A percentile compares a stretch with the other conserved stretches of the same genome.
Evolutionary conservation across 768 basidiomycete genomes (phyloP).

Genomic region (Sistotremastrum niveocremeum): DNA sequence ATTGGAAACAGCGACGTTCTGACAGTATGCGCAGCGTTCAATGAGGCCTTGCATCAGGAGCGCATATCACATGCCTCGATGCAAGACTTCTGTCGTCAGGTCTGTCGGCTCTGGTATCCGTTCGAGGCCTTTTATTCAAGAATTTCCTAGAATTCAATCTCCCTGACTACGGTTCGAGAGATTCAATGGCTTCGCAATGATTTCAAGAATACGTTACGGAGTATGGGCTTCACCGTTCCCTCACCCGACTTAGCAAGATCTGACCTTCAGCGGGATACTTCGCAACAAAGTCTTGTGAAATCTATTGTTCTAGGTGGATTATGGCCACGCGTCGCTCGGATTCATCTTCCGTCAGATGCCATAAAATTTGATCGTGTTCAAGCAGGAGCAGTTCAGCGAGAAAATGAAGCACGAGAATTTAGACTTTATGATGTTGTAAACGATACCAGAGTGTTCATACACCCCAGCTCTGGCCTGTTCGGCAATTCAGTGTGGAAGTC

Average conservation of each 20-base stretch:
- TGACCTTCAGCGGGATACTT: conserved; percentile 49
- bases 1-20: conserved; percentile 71
- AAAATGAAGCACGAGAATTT: conserved; percentile 75
- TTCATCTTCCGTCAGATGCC: conserved; percentile 57
- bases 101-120: conserved; percentile 3
- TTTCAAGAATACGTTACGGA: conserved; percentile 53
- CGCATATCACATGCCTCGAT: conserved; percentile 31
- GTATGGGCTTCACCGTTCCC: conserved; percentile 53
- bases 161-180: conserved; percentile 56
- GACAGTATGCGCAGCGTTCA: conserved; percentile 68
- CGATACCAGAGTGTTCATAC: conserved; percentile 56
- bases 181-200: conserved; percentile 67
- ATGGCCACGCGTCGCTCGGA: conserved; percentile 71
- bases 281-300: conserved; percentile 67
- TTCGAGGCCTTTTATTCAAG: background rate
- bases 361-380: conserved; percentile 80
- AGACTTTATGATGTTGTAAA: conserved; percentile 59
- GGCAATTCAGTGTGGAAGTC: conserved; percentile 56
- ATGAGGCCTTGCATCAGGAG: conserved; percentile 40
- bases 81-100: conserved; percentile 61
- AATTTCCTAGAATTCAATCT: conserved; percentile 65
- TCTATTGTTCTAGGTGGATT: conserved; percentile 75
- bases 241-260: conserved; percentile 31
- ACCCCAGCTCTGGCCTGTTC: conserved; percentile 76
- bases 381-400: conserved; percentile 71